phyloP scores from a whole-genome alignment of 495 filamentous ascomycete species.

The Ascodesmis nigricans region DNA sequence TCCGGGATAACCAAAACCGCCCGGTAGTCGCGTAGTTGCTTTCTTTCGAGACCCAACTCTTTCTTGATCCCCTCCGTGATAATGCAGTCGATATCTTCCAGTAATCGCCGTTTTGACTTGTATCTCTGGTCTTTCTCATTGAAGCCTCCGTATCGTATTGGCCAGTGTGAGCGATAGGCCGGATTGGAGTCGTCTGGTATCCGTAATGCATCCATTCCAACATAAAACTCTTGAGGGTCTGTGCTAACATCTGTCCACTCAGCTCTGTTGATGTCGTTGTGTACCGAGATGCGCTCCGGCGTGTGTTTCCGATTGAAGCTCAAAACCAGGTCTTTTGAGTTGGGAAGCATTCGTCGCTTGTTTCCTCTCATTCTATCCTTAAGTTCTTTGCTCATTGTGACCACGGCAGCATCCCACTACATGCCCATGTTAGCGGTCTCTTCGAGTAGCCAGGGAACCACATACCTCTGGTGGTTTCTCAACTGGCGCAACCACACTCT shows the following conservation, averaged over 20 bases:
- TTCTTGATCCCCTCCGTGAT: constrained; percentile 65
- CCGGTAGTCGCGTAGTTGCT: constrained; percentile 67
- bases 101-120: constrained; percentile 45
- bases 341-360: constrained; percentile 79
- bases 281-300: constrained; percentile 68
- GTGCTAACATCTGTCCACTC: constrained; percentile 74
- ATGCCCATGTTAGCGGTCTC: background rate
- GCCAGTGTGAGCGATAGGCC: constrained; percentile 80
- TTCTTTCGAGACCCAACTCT: constrained; percentile 55
- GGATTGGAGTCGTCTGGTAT: constrained; percentile 79
- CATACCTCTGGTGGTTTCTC: constrained; percentile 25
- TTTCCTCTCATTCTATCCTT: constrained; percentile 77
- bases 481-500: constrained; percentile 60
- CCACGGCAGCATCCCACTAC: constrained; percentile 54
- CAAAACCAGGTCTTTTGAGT: constrained; percentile 80
- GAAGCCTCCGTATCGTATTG: constrained; percentile 61
- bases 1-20: constrained; percentile 92
- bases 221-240: constrained; percentile 43
- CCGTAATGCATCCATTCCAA: constrained; percentile 59
- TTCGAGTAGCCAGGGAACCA: background rate
- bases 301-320: constrained; percentile 71
- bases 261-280: constrained; percentile 77
- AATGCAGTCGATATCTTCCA: constrained; percentile 66
- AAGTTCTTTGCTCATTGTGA: constrained; percentile 60
- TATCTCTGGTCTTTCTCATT: constrained; percentile 93